Percentiles rank a stretch among this genome's conserved stretches.
These are phyloP conservation scores for Furcasterigmium sp. DNA, from an alignment of 2,329 filamentous ascomycete species.

Conservation along the genomic window DNA sequence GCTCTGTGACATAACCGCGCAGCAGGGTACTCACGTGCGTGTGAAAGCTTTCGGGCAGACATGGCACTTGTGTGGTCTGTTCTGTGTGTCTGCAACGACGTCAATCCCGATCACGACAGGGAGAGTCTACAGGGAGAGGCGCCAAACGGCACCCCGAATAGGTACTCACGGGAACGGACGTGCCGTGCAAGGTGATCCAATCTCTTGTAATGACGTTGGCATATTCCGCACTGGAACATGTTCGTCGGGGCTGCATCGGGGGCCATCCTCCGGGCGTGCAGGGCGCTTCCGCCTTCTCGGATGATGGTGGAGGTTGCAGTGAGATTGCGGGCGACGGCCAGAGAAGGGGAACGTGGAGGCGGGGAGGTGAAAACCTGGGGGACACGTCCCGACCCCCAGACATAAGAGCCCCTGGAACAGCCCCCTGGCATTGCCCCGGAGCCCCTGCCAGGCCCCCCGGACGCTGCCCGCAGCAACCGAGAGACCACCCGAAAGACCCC, in stretches of 20 bases:
- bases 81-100: slow-evolving; percentile 25
- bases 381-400: too few relatives aligned
- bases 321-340: background rate
- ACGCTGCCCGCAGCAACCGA: too few relatives aligned
- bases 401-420: too few relatives aligned
- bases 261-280: background rate
- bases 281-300: too few relatives aligned
- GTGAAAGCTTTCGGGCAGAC: slow-evolving; percentile 23
- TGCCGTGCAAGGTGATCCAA: slow-evolving; percentile 25
- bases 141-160: too few relatives aligned
- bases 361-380: background rate
- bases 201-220: slow-evolving; percentile 20
- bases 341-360: background rate
- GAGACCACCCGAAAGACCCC: too few relatives aligned
- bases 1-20: background rate
- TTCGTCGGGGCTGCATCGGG: background rate
- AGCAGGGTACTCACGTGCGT: slow-evolving; percentile 16
- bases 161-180: slow-evolving; percentile 24
- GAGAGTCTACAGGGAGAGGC: too few relatives aligned
- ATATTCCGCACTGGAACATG: slow-evolving; percentile 20
- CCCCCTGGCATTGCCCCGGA: too few relatives aligned
- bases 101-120: too few relatives aligned
- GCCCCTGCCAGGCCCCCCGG: too few relatives aligned
- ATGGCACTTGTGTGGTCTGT: slow-evolving; percentile 21
- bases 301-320: background rate